phyloP scores from a whole-genome alignment of 768 basidiomycete genomes.

The Lepiota brunneoincarnata region DNA sequence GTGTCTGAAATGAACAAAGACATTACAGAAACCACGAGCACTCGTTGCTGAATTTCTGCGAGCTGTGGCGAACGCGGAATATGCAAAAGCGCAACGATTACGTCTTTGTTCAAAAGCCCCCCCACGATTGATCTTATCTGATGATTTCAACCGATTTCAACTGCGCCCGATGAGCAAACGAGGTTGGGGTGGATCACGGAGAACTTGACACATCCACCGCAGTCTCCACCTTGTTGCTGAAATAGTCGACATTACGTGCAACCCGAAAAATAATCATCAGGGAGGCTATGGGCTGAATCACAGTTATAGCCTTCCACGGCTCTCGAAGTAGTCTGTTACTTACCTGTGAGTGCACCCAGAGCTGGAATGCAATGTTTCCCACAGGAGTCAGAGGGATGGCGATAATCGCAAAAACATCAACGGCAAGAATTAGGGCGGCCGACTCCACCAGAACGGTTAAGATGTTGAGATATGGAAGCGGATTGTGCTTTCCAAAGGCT shows the following conservation, averaged over 20 bases:
- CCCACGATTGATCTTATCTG: no score
- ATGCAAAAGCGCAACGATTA: no score
- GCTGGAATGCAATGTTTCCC: not conserved
- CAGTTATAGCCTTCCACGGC: not conserved
- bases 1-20: no score
- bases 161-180: no score
- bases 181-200: no score
- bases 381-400: not conserved
- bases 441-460: conserved; percentile 16
- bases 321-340: not conserved
- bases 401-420: not conserved
- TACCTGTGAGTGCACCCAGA: conserved; percentile 4
- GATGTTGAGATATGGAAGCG: no score
- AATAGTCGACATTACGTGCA: not conserved
- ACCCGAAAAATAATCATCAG: conserved; percentile 2
- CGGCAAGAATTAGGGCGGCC: conserved; percentile 10
- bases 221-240: not conserved
- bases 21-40: no score
- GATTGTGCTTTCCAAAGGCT: not conserved
- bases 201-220: no score
- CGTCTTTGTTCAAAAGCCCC: no score
- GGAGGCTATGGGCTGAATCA: conserved; percentile 1
- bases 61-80: no score
- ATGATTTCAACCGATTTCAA: no score
- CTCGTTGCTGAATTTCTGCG: no score